These are phyloP conservation scores for Botrytis pseudocinerea DNA, from an alignment of 2,329 filamentous ascomycete genomes.

Conservation along the genomic window DNA sequence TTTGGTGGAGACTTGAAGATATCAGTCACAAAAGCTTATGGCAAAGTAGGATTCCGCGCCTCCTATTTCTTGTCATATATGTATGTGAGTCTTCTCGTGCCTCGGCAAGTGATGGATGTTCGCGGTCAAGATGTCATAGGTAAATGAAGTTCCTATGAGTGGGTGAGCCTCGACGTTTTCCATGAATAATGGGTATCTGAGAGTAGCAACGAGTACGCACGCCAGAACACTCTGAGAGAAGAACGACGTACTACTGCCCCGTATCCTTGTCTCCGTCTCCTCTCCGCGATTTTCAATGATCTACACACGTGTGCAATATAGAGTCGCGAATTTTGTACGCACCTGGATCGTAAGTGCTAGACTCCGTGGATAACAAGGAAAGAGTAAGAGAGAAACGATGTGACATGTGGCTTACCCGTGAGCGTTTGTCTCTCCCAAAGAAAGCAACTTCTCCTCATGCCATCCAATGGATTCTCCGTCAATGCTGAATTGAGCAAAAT, in stretches of 20 bases:
- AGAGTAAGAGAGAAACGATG: constrained; percentile 7
- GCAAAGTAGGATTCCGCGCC: not conserved
- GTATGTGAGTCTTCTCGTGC: not conserved
- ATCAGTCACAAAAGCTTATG: constrained; percentile 1
- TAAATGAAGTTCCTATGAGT: not conserved
- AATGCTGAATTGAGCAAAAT: constrained; percentile 5
- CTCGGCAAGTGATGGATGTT: not conserved
- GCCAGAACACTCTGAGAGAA: not conserved
- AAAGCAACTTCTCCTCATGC: constrained; percentile 3
- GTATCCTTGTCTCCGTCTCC: not conserved
- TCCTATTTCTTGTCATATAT: constrained; percentile 4
- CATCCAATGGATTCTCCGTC: not conserved
- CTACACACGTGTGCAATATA: not conserved
- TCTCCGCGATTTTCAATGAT: constrained; percentile 5
- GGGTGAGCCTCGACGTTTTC: not conserved
- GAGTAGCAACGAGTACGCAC: not conserved
- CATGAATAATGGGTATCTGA: not conserved
- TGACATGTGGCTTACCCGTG: constrained; percentile 7
- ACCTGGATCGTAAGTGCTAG: not conserved
- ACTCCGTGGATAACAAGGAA: not conserved
- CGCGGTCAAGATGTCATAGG: not conserved
- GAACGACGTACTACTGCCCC: not conserved
- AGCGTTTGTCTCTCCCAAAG: not conserved
- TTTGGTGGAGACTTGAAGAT: not conserved
- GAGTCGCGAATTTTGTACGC: not conserved